phyloP scores from a whole-genome alignment of 306 rosid species.

The Prunus kanzakura region DNA sequence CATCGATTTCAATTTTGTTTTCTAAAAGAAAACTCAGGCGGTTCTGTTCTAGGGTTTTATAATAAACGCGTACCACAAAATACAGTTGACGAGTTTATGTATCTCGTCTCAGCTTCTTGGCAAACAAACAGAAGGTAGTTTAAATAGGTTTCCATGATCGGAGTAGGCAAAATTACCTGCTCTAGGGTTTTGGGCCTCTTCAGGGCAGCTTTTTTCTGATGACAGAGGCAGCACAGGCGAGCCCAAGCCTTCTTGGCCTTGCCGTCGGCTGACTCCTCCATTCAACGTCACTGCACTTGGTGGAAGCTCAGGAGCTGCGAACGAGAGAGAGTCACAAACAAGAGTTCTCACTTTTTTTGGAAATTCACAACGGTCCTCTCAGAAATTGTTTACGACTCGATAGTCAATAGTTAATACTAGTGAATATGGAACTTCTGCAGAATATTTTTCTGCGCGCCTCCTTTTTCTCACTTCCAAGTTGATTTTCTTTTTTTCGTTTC shows the following conservation, averaged over 20 bases:
- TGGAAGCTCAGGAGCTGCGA: neutral
- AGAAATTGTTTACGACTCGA: too few relatives aligned
- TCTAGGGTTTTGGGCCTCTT: constrained; percentile 83
- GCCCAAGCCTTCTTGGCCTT: constrained; percentile 28
- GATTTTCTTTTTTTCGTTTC: too few relatives aligned
- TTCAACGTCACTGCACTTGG: neutral
- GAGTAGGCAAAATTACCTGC: constrained; percentile 34
- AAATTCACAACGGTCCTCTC: too few relatives aligned
- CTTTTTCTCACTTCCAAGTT: too few relatives aligned
- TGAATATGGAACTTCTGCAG: too few relatives aligned
- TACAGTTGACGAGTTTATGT: neutral
- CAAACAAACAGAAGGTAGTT: neutral
- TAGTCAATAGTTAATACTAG: too few relatives aligned
- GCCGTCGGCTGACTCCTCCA: constrained; percentile 31
- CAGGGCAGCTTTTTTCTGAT: constrained; percentile 59
- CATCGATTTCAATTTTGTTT: neutral
- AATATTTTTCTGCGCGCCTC: too few relatives aligned
- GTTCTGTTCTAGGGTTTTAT: neutral
- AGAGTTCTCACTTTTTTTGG: neutral
- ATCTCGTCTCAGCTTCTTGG: neutral
- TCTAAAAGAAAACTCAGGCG: neutral
- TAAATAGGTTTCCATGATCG: neutral
- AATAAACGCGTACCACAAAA: neutral
- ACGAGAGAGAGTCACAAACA: neutral
- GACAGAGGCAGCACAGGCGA: constrained; percentile 61